These are phyloP conservation scores for Microsporum canis DNA, from an alignment of 2,329 filamentous ascomycete species.

Conservation along the genomic window DNA sequence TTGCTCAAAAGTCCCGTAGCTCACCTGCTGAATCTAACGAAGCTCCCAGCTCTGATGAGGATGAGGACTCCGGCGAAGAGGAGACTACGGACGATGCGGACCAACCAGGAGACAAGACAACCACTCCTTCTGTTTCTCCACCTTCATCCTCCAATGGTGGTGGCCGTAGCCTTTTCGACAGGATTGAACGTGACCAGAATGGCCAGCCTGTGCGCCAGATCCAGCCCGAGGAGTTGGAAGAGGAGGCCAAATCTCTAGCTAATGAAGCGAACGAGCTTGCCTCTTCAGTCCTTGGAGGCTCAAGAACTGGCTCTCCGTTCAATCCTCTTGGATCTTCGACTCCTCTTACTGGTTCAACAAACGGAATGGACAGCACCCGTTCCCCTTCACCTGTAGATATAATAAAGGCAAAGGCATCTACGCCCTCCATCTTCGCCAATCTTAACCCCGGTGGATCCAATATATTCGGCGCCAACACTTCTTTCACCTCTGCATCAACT, in stretches of 20 bases:
- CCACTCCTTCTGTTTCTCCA: constrained; percentile 7
- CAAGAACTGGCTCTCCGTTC: constrained; percentile 21
- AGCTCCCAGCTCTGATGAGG: background rate
- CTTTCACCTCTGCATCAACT: background rate
- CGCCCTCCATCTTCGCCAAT: background rate
- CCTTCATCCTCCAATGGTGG: constrained; percentile 14
- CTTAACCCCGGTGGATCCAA: background rate
- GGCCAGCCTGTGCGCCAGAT: constrained; percentile 20
- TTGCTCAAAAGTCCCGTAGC: constrained; percentile 8
- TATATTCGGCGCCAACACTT: background rate
- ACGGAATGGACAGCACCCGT: constrained; percentile 13
- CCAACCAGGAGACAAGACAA: constrained; percentile 9
- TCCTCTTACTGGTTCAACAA: constrained; percentile 13
- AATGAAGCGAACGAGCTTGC: constrained; percentile 14
- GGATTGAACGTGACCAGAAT: constrained; percentile 20
- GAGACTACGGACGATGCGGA: constrained; percentile 11
- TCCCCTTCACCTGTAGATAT: constrained; percentile 13
- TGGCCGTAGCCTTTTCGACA: constrained; percentile 28
- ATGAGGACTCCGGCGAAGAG: constrained; percentile 4
- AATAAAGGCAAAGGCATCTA: constrained; percentile 6
- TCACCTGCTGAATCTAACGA: background rate
- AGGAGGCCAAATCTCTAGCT: background rate
- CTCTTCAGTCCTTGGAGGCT: constrained; percentile 18
- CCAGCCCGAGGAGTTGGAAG: constrained; percentile 4
- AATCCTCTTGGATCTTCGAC: constrained; percentile 17